Evolutionary conservation across 805 yeast species (phyloP).

Genomic region (Blastobotrys muscicola): DNA sequence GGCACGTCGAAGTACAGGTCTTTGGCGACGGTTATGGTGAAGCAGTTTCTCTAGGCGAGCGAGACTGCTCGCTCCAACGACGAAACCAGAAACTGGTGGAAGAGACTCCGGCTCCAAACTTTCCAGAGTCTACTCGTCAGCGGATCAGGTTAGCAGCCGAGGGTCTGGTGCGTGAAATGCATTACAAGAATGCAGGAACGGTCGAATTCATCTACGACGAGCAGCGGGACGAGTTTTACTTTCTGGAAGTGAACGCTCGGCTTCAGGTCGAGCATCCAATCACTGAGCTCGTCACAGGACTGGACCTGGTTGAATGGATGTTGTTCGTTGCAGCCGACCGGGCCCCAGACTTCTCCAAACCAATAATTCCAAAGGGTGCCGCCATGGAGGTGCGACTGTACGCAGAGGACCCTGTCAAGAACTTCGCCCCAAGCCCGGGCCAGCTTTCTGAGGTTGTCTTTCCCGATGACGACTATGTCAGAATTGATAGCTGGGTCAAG

Average conservation of each 20-base stretch:
- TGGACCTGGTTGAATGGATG: constrained; percentile 98
- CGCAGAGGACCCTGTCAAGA: constrained; percentile 95
- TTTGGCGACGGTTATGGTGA: constrained; percentile 92
- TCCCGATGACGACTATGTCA: constrained; percentile 65
- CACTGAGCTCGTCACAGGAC: constrained; percentile 89
- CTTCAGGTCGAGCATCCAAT: constrained; percentile 97
- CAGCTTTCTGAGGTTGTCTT: constrained; percentile 75
- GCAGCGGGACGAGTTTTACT: constrained; percentile 79
- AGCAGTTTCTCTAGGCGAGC: constrained; percentile 91
- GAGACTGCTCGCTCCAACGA: constrained; percentile 96
- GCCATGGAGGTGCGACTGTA: constrained; percentile 95
- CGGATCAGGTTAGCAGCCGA: constrained; percentile 79
- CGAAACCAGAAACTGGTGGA: constrained; percentile 94
- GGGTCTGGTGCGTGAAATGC: constrained; percentile 68
- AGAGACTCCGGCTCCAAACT: constrained; percentile 95
- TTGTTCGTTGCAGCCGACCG: constrained; percentile 77
- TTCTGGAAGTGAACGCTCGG: constrained; percentile 92
- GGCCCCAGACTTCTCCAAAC: constrained; percentile 66
- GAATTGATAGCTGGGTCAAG: constrained; percentile 90
- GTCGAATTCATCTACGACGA: constrained; percentile 92
- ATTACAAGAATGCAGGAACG: constrained; percentile 95
- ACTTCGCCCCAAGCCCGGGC: constrained; percentile 94
- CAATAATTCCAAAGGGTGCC: constrained; percentile 64
- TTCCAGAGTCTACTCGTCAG: constrained; percentile 69
- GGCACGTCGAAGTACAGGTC: constrained; percentile 95